A percentile compares a stretch with the other conserved stretches of the same genome.
Evolutionary conservation across 2,329 filamentous ascomycete genomes (phyloP).

Genomic region (Lasiodiplodia sp.): DNA sequence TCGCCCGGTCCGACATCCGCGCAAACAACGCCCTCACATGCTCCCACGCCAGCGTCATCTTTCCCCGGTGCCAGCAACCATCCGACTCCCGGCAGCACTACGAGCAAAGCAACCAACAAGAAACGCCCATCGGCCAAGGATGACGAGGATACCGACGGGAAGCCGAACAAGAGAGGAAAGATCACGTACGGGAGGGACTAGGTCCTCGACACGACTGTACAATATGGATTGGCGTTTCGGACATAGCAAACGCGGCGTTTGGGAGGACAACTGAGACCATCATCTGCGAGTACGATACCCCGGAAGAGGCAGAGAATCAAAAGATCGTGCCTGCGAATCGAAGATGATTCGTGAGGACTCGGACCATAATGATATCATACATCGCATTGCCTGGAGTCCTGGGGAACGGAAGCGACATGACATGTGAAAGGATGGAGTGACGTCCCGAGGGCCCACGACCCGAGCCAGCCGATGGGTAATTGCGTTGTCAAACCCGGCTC

Average conservation of each 20-base stretch:
- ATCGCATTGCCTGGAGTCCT: constrained; percentile 23
- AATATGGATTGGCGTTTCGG: constrained; percentile 19
- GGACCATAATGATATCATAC: constrained; percentile 16
- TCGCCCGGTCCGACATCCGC: constrained; percentile 48
- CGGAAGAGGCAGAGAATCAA: constrained; percentile 18
- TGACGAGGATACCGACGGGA: constrained; percentile 56
- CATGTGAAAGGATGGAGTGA: constrained; percentile 12
- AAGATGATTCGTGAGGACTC: constrained; percentile 17
- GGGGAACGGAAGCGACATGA: constrained; percentile 14
- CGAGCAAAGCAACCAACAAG: constrained; percentile 45
- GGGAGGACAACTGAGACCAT: constrained; percentile 16
- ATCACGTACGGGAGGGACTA: constrained; percentile 57
- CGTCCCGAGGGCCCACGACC: not conserved
- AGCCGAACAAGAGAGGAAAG: constrained; percentile 56
- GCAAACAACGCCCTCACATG: constrained; percentile 54
- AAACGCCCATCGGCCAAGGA: constrained; percentile 55
- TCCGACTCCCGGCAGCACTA: constrained; percentile 47
- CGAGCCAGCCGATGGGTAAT: not conserved
- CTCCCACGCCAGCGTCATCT: constrained; percentile 56
- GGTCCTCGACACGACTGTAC: constrained; percentile 5
- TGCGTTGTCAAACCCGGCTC: not conserved
- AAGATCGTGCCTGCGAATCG: constrained; percentile 11
- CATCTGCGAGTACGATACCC: constrained; percentile 28
- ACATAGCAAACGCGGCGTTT: constrained; percentile 17
- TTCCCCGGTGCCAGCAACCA: constrained; percentile 54